phyloP scores from a whole-genome alignment of 306 rosid genomes.

The Fragaria nilgerrensis region DNA sequence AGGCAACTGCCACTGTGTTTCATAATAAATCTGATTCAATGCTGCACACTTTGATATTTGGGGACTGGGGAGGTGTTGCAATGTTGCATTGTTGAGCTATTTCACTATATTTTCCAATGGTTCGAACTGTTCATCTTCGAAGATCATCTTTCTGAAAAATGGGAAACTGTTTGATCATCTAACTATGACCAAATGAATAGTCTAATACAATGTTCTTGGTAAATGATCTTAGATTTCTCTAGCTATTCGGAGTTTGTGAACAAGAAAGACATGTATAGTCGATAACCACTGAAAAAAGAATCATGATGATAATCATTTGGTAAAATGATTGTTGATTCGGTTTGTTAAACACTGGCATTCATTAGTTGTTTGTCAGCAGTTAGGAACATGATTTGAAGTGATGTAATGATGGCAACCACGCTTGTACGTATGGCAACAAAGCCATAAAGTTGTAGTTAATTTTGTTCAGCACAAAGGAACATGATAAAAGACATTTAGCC shows the following conservation, averaged over 20 bases:
- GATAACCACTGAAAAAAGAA: background rate
- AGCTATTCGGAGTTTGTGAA: background rate
- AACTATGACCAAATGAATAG: background rate
- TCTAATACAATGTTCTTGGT: background rate
- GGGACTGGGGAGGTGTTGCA: background rate
- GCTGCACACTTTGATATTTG: background rate
- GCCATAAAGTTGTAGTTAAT: background rate
- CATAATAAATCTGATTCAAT: background rate
- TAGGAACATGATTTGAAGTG: background rate
- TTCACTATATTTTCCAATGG: background rate
- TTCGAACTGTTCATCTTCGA: background rate
- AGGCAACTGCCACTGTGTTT: slow-evolving; percentile 4
- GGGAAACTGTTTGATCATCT: background rate
- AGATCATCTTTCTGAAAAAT: background rate
- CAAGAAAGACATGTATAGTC: background rate
- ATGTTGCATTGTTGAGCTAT: background rate
- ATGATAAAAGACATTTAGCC: slow-evolving; percentile 10
- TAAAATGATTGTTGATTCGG: background rate
- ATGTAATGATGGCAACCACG: background rate
- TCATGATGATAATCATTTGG: background rate
- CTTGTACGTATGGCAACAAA: background rate
- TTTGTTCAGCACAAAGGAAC: background rate
- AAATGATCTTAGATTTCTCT: background rate
- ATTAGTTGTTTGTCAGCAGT: background rate
- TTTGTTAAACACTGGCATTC: background rate